Conservation (phyloP, 2,329 filamentous ascomycete genomes). For the Pyrenochaeta sp. region DNA sequence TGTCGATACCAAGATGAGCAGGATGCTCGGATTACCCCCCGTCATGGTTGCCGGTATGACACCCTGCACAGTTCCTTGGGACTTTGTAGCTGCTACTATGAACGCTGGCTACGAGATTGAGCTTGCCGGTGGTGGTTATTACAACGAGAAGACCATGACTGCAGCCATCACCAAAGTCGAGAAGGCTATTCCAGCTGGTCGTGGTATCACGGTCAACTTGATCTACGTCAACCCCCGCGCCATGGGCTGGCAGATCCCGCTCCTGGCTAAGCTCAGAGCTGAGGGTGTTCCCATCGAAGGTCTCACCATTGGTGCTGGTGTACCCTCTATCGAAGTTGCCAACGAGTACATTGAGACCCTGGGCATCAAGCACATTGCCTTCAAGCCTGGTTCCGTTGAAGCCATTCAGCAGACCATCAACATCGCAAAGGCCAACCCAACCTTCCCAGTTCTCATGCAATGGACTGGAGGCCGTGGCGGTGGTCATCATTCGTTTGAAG, state of each 20-base stretch:
- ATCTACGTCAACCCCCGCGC: constrained; percentile 63
- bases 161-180: constrained; percentile 57
- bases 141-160: constrained; percentile 54
- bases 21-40: constrained; percentile 55
- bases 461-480: constrained; percentile 61
- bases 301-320: constrained; percentile 57
- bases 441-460: constrained; percentile 56
- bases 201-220: constrained; percentile 61
- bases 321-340: constrained; percentile 57
- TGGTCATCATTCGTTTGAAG: constrained; percentile 59
- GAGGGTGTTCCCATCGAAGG: constrained; percentile 58
- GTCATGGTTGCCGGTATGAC: constrained; percentile 60
- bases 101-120: constrained; percentile 60
- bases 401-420: constrained; percentile 57
- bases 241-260: constrained; percentile 61
- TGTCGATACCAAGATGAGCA: constrained; percentile 82
- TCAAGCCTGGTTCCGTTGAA: constrained; percentile 57
- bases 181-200: constrained; percentile 54
- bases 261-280: constrained; percentile 56
- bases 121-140: constrained; percentile 60
- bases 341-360: constrained; percentile 65
- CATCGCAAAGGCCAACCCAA: constrained; percentile 56
- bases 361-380: constrained; percentile 57
- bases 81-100: constrained; percentile 63
- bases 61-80: constrained; percentile 55